Conservation (phyloP, 331 rosid species). For the Phaseolus coccineus region DNA sequence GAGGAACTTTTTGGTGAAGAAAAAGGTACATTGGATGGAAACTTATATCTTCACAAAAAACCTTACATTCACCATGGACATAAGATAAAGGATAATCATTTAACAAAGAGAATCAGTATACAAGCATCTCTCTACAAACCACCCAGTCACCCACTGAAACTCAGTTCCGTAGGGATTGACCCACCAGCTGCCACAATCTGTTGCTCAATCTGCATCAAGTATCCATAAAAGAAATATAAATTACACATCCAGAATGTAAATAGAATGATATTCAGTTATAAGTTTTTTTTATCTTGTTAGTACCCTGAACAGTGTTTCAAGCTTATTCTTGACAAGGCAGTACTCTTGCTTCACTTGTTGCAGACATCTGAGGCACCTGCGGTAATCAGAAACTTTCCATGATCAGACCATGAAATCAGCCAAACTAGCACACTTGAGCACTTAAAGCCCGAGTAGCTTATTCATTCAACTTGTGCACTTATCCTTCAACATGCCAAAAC, state of each 20-base stretch:
- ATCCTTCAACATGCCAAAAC: not conserved
- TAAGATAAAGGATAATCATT: conserved; percentile 44
- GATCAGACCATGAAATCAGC: conserved; percentile 6
- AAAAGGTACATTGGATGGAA: conserved; percentile 44
- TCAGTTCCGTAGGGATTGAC: conserved; percentile 73
- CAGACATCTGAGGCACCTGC: conserved; percentile 83
- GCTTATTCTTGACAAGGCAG: conserved; percentile 83
- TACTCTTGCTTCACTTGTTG: conserved; percentile 91
- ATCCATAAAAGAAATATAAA: conserved; percentile 33
- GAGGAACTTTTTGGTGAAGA: conserved; percentile 39
- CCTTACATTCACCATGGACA: conserved; percentile 55
- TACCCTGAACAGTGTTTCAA: conserved; percentile 78
- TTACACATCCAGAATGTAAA: conserved; percentile 5
- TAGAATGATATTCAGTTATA: not conserved
- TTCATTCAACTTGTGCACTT: not conserved
- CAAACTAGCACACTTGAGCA: conserved; percentile 4
- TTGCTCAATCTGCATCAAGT: conserved; percentile 81
- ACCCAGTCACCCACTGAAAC: conserved; percentile 53
- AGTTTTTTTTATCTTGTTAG: conserved; percentile 33
- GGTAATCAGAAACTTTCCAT: conserved; percentile 35
- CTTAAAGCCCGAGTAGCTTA: not conserved
- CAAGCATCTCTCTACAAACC: conserved; percentile 57
- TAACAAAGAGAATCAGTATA: conserved; percentile 44
- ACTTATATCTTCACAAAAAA: conserved; percentile 40
- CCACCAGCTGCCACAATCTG: conserved; percentile 97